Evolutionary conservation across 306 rosid species (phyloP), one percentile per base, ranked within the genome.

Genomic region (Sicyos edulis): DNA sequence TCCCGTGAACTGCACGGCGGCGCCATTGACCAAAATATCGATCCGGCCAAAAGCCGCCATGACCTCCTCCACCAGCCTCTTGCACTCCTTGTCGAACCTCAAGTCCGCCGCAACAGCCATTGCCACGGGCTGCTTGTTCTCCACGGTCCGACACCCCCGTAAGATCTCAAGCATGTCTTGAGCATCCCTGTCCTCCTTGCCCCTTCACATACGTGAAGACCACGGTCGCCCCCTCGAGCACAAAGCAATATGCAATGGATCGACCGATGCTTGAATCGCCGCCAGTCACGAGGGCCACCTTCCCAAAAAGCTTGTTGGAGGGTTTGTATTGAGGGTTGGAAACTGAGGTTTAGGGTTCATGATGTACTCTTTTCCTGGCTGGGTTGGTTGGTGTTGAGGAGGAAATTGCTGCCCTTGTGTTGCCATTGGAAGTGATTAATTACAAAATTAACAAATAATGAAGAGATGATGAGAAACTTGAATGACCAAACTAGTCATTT

Each of bases 201-300:
- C 82, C 85, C 81, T 86, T 84, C 0, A 87, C 87, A 29, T 87
- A 87, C 37, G 88, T 87, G 74, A 87, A 87, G 13, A 85, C 87
- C 66, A 87, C 84, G 0, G 87, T 80, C 16, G 87, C 91, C 1
- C 91, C 91, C 59, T 87, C 91, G 54, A 52, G 71, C 8, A 80
- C 83, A 4, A 84, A 87, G 26, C 68, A 44, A 47, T 80, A 10
- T 12, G 84, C 74, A 12, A 86, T 83, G 0, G 88, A 84, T 78
- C 84, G 79, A 0, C 91, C 91, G 11, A 86, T 86, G 16, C 91
- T 85, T 0, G 88, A 86, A 78, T 86, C 86, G 21, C 91, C 88
- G 9, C 91, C 87, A 16, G 88, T 87, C 81, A 87, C 88, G 74
- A 87, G 75, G 3, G 88, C 87, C 79, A 84, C 91, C 75, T 82